These are phyloP conservation scores for Fusarium keratoplasticum DNA, from an alignment of 2,329 filamentous ascomycete species.

Conservation along the genomic window DNA sequence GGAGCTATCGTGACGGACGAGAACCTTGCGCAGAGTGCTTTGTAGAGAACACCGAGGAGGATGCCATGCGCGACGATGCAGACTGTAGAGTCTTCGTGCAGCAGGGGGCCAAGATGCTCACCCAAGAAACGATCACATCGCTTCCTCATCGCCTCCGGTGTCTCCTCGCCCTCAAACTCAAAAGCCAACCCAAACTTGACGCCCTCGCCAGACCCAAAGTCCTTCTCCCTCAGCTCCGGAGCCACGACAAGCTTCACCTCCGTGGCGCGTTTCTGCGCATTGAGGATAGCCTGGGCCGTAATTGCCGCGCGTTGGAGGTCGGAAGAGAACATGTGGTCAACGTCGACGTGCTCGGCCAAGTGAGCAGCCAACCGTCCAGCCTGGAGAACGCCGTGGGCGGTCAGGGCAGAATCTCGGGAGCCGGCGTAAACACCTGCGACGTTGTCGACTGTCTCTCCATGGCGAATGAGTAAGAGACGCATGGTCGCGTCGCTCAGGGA, in stretches of 20 bases:
- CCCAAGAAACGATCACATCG: slow-evolving; percentile 76
- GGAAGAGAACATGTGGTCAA: slow-evolving; percentile 81
- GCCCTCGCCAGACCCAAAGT: slow-evolving; percentile 80
- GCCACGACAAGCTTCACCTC: slow-evolving; percentile 39
- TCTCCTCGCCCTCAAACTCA: slow-evolving; percentile 70
- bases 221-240: slow-evolving; percentile 73
- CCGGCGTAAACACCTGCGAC: slow-evolving; percentile 84
- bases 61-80: slow-evolving; percentile 84
- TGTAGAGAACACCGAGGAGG: slow-evolving; percentile 77
- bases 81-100: slow-evolving; percentile 19
- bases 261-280: slow-evolving; percentile 59
- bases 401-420: slow-evolving; percentile 82
- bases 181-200: slow-evolving; percentile 60
- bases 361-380: slow-evolving; percentile 76
- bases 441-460: slow-evolving; percentile 93
- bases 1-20: slow-evolving; percentile 30
- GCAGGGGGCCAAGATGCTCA: slow-evolving; percentile 68
- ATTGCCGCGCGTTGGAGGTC: slow-evolving; percentile 78
- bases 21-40: slow-evolving; percentile 69
- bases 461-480: slow-evolving; percentile 79
- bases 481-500: slow-evolving; percentile 45
- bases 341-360: slow-evolving; percentile 56
- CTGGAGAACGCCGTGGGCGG: slow-evolving; percentile 84
- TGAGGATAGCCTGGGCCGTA: slow-evolving; percentile 75
- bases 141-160: slow-evolving; percentile 71